These are phyloP conservation scores for Xylaria scruposa DNA, from an alignment of 495 filamentous ascomycete genomes.

Conservation along the genomic window DNA sequence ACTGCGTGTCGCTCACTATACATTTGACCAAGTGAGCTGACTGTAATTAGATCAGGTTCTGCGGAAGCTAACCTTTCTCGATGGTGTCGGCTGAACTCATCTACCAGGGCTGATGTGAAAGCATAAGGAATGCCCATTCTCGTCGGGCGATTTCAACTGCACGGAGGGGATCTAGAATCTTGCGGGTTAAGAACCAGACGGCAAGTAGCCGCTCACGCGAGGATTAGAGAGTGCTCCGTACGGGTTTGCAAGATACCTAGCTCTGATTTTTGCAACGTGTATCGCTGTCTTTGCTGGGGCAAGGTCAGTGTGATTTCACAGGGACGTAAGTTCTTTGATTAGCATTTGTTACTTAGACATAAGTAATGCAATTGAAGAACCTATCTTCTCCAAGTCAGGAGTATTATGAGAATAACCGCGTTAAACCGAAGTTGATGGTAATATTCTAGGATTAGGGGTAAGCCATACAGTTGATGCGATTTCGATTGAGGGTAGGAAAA, in stretches of 20 bases:
- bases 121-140: not conserved
- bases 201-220: not conserved
- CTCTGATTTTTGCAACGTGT: conserved; percentile 15
- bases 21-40: conserved; percentile 21
- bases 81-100: conserved; percentile 5
- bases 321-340: conserved; percentile 22
- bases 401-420: not conserved
- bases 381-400: not conserved
- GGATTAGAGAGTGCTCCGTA: not conserved
- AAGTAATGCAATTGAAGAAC: conserved; percentile 23
- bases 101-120: conserved; percentile 4
- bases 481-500: no score
- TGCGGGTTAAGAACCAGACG: not conserved
- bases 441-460: no score
- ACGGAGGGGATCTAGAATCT: not conserved
- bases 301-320: conserved; percentile 15
- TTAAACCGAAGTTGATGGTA: not conserved
- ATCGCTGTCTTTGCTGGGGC: conserved; percentile 14
- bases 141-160: not conserved
- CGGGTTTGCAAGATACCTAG: not conserved
- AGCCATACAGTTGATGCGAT: no score
- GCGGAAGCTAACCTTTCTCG: not conserved
- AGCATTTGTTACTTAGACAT: conserved; percentile 3
- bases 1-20: not conserved
- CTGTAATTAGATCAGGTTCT: conserved; percentile 12